These are phyloP conservation scores for Flaveria sonorensis DNA, from an alignment of 129 eudicot genomes.

Conservation along the genomic window DNA sequence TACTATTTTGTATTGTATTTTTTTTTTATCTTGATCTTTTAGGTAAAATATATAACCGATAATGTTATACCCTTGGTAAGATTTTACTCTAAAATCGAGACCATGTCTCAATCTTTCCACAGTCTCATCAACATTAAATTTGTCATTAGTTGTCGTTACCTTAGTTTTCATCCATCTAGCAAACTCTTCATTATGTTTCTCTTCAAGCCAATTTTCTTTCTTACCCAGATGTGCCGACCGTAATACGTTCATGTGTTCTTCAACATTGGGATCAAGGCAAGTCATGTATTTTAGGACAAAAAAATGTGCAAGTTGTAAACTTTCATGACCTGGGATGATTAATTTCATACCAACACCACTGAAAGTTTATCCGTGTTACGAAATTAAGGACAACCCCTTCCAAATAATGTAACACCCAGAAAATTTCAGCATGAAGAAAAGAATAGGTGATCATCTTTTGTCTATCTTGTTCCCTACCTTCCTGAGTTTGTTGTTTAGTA, in stretches of 20 bases:
- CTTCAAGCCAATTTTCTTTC: not conserved
- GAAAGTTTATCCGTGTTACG: no score
- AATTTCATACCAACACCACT: no score
- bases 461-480: no score
- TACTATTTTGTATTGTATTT: constrained; percentile 8
- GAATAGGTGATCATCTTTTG: no score
- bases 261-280: not conserved
- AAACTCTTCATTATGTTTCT: not conserved
- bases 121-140: not conserved
- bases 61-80: constrained; percentile 8
- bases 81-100: not conserved
- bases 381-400: no score
- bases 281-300: not conserved
- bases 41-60: constrained; percentile 9
- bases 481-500: no score
- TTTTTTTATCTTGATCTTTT: not conserved
- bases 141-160: not conserved
- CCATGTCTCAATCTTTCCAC: not conserved
- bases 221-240: not conserved
- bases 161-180: not conserved
- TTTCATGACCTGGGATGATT: not conserved
- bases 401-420: no score
- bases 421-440: no score
- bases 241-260: not conserved
- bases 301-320: constrained; percentile 8